Percentiles rank a stretch among this genome's conserved stretches.
These are phyloP conservation scores for Aspergillus chevalieri DNA, from an alignment of 2,329 filamentous ascomycete species.

Conservation along the genomic window DNA sequence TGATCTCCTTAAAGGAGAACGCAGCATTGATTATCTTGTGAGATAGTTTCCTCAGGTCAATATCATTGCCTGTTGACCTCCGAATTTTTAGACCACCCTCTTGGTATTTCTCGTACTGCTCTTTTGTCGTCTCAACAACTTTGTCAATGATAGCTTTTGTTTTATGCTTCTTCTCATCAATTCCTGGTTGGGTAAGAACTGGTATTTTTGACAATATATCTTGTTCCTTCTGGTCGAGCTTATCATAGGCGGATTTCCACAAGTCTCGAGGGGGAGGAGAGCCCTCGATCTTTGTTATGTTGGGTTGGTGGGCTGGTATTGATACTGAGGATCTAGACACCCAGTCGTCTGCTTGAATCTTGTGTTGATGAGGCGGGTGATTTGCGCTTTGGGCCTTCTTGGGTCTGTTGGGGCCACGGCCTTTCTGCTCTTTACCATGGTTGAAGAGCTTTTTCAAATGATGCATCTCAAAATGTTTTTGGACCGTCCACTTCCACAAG, in stretches of 20 bases:
- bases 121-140: constrained; percentile 7
- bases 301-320: background rate
- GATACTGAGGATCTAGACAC: background rate
- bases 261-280: constrained; percentile 4
- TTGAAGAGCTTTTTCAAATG: background rate
- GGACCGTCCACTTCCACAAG: background rate
- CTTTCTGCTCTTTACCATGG: background rate
- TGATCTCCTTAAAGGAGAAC: constrained; percentile 11
- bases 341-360: background rate
- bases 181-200: background rate
- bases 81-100: background rate
- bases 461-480: background rate
- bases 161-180: background rate
- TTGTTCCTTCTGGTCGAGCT: constrained; percentile 7
- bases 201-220: constrained; percentile 4
- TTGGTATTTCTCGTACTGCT: constrained; percentile 11
- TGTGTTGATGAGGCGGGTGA: background rate
- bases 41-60: constrained; percentile 2
- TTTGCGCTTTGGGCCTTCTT: background rate
- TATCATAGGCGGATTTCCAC: constrained; percentile 14
- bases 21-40: constrained; percentile 10
- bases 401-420: background rate
- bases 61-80: constrained; percentile 2
- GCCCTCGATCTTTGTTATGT: background rate
- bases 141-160: constrained; percentile 3